Evolutionary conservation across 352 stramenopile genomes (phyloP).

Genomic region (Pythium rishiriense): DNA sequence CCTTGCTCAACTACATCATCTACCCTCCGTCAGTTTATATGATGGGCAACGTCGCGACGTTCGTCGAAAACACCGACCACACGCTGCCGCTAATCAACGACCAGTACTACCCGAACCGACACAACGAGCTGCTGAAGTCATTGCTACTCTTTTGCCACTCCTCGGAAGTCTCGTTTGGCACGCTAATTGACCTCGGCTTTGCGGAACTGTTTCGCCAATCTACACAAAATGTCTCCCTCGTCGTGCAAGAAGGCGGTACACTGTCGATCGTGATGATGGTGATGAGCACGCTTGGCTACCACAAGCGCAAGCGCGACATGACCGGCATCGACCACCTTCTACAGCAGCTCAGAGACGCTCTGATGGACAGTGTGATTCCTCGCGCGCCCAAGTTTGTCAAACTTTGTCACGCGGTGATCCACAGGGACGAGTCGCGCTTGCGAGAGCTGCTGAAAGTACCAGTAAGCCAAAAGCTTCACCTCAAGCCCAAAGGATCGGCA

Average conservation of each 20-base stretch:
- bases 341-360: constrained; percentile 40
- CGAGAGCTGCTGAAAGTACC: constrained; percentile 46
- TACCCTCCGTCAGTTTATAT: constrained; percentile 86
- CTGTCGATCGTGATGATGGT: constrained; percentile 87
- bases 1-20: constrained; percentile 84
- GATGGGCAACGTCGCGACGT: constrained; percentile 81
- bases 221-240: constrained; percentile 53
- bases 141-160: constrained; percentile 66
- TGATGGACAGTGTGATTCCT: constrained; percentile 57
- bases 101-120: constrained; percentile 70
- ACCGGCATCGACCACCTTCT: constrained; percentile 67
- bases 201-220: constrained; percentile 75
- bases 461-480: constrained; percentile 39
- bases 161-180: constrained; percentile 71
- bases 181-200: constrained; percentile 78
- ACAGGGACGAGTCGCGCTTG: constrained; percentile 44
- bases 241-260: constrained; percentile 78
- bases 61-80: constrained; percentile 84
- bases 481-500: constrained; percentile 67
- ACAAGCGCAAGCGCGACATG: constrained; percentile 82
- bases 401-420: constrained; percentile 69
- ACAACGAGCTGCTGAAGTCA: constrained; percentile 85
- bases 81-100: constrained; percentile 83
- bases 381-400: constrained; percentile 82
- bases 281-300: constrained; percentile 81